Percentiles rank a stretch among this genome's conserved stretches.
phyloP scores from a whole-genome alignment of 2,329 filamentous ascomycete genomes.

The Aureobasidium sp. region DNA sequence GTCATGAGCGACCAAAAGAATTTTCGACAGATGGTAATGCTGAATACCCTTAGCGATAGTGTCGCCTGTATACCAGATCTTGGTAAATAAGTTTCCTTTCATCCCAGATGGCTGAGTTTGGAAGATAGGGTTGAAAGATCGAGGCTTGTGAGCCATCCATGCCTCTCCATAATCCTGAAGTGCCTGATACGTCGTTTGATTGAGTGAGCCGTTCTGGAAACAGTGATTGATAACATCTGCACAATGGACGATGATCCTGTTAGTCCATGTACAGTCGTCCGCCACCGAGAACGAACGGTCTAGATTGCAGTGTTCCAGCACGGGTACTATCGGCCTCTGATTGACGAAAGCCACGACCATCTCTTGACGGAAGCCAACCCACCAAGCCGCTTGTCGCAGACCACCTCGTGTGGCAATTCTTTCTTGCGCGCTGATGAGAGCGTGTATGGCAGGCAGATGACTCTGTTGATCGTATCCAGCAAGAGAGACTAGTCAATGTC shows the following conservation, averaged over 20 bases:
- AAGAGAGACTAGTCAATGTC: not conserved
- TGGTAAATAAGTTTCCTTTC: conserved; percentile 40
- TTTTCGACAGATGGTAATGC: conserved; percentile 49
- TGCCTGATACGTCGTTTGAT: conserved; percentile 32
- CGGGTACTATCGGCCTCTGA: conserved; percentile 40
- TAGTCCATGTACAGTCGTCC: conserved; percentile 47
- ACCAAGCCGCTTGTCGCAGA: conserved; percentile 42
- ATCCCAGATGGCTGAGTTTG: conserved; percentile 31
- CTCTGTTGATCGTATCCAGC: conserved; percentile 17
- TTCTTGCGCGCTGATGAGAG: conserved; percentile 27
- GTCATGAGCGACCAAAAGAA: conserved; percentile 50
- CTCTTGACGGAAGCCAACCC: conserved; percentile 50
- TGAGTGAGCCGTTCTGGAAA: conserved; percentile 37
- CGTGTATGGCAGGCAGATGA: conserved; percentile 25
- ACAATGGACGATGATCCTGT: conserved; percentile 50
- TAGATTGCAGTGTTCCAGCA: conserved; percentile 42
- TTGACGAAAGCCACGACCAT: conserved; percentile 44
- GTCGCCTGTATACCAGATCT: conserved; percentile 50
- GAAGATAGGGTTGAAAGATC: conserved; percentile 48
- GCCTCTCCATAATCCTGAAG: conserved; percentile 38
- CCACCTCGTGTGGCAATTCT: conserved; percentile 27
- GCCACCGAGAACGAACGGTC: conserved; percentile 41
- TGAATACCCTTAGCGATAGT: conserved; percentile 52
- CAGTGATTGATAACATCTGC: conserved; percentile 57
- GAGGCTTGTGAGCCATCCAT: conserved; percentile 41